Base-by-base conservation (phyloP, 306 rosid genomes). In the Vigna unguiculata region DNA sequence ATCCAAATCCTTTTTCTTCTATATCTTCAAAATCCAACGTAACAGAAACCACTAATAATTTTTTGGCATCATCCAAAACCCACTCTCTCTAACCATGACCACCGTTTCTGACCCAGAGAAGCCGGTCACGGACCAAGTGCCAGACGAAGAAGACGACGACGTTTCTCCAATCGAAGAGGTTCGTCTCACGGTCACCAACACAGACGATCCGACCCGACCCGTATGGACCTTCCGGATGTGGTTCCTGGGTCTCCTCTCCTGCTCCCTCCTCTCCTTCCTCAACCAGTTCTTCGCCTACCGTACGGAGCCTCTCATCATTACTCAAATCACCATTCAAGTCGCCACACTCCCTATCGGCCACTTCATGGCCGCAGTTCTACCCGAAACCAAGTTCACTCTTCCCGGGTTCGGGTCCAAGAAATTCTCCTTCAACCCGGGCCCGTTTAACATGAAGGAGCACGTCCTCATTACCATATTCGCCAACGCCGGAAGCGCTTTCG, bases 201-300 rank as follows among this genome's bases (percentile, higher is more conserved):
- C 84, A 9, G 98, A 93, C 71, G 90, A 93, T 69, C 85, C 80
- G 25, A 76, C 78, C 13, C 88, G 67, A 1, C 98, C 96, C 0
- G 88, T 93, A 17, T 91, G 98, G 98, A 93, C 98, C 4, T 93
- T 93, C 81, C 86, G 97, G 1, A 93, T 93, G 98, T 93, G 98
- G 98, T 74, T 83, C 36, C 41, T 93, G 7, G 96, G 98, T 0
- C 65, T 91, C 0, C 6, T 88, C 78, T 93, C 96, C 0, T 93
- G 96, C 30, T 69, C 82, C 20, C 86, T 90, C 25, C 62, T 91
- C 32, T 89, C 97, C 6, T 93, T 91, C 71, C 90, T 93, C 46
- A 91, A 93, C 83, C 92, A 90, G 47, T 93, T 93, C 88, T 93
- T 93, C 85, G 74, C 93, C 0, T 91, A 89, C 90, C 83, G 95